Evolutionary conservation across 2,329 filamentous ascomycete genomes (phyloP), one percentile per base, ranked within the genome.

Genomic region (Lachnellula subtilissima): DNA sequence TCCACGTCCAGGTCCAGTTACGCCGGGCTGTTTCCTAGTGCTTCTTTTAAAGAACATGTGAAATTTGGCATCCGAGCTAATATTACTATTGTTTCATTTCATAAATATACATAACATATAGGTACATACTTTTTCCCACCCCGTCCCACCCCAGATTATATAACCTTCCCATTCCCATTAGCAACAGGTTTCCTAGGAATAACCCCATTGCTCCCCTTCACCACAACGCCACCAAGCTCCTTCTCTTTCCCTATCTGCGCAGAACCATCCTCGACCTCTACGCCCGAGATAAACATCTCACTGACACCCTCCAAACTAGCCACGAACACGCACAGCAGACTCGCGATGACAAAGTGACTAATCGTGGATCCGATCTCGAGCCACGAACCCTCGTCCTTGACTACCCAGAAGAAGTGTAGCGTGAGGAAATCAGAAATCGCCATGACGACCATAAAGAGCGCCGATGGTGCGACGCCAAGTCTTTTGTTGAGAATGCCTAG

Each of bases 321-420:
- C 45, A 99, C 91, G 74, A 99, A 99, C 8, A 96, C 86, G 64
- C 91, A 94, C 46, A 97, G 70, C 64, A 90, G 72, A 72, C 91
- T 97, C 17, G 91, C 93, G 74, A 99, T 97, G 59, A 86, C 85
- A 72, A 97, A 99, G 71, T 97, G 92, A 67, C 85, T 96, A 63
- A 99, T 99, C 3, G 91, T 97, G 28, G 91, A 96, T 35, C 94
- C 94, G 69, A 99, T 99, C 70, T 99, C 94, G 57, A 99, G 75
- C 94, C 94, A 99, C 22, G 88, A 94, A 0, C 94, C 94, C 70
- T 99, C 94, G 65, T 99, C 94, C 67, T 88, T 89, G 47, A 99
- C 94, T 66, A 96, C 90, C 85, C 90, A 99, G 75, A 99, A 99
- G 77, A 99, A 99, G 67, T 94, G 90, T 52, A 99, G 78, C 3